Base-by-base conservation (phyloP, 768 basidiomycete genomes). In the Suillus subalutaceus region DNA sequence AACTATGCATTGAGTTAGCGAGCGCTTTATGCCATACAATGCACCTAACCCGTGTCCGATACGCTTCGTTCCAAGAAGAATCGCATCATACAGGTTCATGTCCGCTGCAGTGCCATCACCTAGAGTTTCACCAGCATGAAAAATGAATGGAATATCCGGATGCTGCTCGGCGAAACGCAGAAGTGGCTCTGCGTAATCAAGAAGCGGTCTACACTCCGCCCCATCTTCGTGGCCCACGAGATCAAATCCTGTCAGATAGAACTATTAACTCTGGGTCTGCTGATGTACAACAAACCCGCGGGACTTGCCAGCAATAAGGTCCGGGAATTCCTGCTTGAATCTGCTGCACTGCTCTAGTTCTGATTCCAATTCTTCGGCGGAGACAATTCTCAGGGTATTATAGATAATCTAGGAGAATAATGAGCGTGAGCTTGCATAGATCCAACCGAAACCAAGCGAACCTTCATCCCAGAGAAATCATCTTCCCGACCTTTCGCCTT, bases 101-200 rank as follows among this genome's bases (percentile, higher is more conserved):
- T 85, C 83, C n/a, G 79, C 78, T 16, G 70, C 65, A 9, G 75
- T 75, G 20, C 84, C 84, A 67, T 85, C 84, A 0, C 82, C 80
- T 10, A 83, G 74, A 0, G 83, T 85, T 71, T 85, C 83, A 9
- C 84, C 84, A 0, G 84, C 83, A 60, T 84, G 84, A 66, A 83
- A 82, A 48, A 84, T 71, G 71, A 84, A 83, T 1, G 84, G 84
- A 41, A 83, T 74, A 6, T 81, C 72, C 52, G 77, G 71, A 67
- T 77, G 75, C 23, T 78, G 72, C 50, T 75, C 65, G 23, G 75
- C 65, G 69, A 84, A 85, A 60, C 68, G 70, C 13, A 80, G 68
- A 16, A 85, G 73, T 4, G 77, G 73, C 15, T 75, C 74, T 26
- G 80, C 69, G 65, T 84, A 84, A 66, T 80, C 48, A 41, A 75